Evolutionary conservation across 164 flowering plant genomes (phyloP).

Genomic region (Liriodendron chinense): DNA sequence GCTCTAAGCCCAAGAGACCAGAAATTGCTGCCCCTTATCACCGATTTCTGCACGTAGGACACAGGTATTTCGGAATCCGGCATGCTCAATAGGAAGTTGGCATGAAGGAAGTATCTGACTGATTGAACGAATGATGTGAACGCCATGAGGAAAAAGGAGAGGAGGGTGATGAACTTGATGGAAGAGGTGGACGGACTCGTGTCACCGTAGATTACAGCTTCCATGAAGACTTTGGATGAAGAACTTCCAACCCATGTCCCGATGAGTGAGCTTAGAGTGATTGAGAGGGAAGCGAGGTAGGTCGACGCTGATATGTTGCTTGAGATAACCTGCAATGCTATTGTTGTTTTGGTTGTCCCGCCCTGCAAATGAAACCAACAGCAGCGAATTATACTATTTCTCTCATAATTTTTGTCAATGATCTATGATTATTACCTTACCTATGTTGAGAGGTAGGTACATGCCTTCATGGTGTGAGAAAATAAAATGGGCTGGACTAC

Average conservation of each 20-base stretch:
- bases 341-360: constrained; percentile 29
- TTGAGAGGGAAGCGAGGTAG: constrained; percentile 42
- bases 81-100: constrained; percentile 57
- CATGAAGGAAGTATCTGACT: constrained; percentile 48
- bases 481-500: too few species aligned
- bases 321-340: constrained; percentile 40
- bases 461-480: too few species aligned
- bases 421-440: too few species aligned
- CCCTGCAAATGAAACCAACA: constrained; percentile 22
- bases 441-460: too few species aligned
- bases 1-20: constrained; percentile 60
- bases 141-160: constrained; percentile 53
- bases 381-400: background rate
- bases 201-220: constrained; percentile 46
- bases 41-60: constrained; percentile 33
- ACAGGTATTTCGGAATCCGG: constrained; percentile 52
- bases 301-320: constrained; percentile 54
- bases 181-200: constrained; percentile 37
- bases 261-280: constrained; percentile 55
- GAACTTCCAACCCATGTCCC: constrained; percentile 65
- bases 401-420: background rate
- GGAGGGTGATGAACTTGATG: constrained; percentile 51
- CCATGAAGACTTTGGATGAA: constrained; percentile 30
- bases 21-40: constrained; percentile 48
- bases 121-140: constrained; percentile 58